Evolutionary conservation across 345 rosid species (phyloP).

Genomic region (Gossypium longicalyx): DNA sequence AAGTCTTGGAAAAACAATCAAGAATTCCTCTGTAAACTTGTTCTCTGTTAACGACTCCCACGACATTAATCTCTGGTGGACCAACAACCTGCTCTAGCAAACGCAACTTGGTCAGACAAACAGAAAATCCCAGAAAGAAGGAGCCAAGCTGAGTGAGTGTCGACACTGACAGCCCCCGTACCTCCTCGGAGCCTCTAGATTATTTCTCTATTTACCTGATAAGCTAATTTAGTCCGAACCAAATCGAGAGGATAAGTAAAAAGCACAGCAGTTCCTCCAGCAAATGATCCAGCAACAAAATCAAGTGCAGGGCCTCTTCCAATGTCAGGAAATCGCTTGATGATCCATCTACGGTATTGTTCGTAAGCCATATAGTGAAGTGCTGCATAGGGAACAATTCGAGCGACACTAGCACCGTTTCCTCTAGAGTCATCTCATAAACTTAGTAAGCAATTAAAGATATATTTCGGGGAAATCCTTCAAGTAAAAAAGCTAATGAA

Average conservation of each 20-base stretch:
- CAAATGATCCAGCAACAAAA: constrained; percentile 87
- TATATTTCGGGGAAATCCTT: neutral
- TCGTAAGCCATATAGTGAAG: constrained; percentile 96
- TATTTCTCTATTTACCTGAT: constrained; percentile 51
- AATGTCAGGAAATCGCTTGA: constrained; percentile 46
- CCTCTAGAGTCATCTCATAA: constrained; percentile 47
- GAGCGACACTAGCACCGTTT: constrained; percentile 90
- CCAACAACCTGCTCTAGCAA: constrained; percentile 54
- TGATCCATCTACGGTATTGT: constrained; percentile 89
- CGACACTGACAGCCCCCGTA: neutral
- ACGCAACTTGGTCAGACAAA: constrained; percentile 16
- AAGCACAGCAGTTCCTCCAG: constrained; percentile 91
- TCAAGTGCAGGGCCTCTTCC: constrained; percentile 86
- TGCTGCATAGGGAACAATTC: constrained; percentile 91
- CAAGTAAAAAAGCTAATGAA: constrained; percentile 14
- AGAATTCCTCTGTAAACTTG: constrained; percentile 60
- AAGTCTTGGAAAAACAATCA: constrained; percentile 81
- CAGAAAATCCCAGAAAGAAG: constrained; percentile 1
- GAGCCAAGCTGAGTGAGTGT: constrained; percentile 7
- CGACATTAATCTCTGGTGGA: constrained; percentile 41
- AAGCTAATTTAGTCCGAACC: constrained; percentile 85
- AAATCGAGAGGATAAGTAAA: constrained; percentile 90
- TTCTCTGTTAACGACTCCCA: constrained; percentile 34
- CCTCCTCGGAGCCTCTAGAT: neutral
- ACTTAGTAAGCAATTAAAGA: constrained; percentile 5